Conservation (phyloP, 2,329 filamentous ascomycete species). For the Aureobasidium pullulans region DNA sequence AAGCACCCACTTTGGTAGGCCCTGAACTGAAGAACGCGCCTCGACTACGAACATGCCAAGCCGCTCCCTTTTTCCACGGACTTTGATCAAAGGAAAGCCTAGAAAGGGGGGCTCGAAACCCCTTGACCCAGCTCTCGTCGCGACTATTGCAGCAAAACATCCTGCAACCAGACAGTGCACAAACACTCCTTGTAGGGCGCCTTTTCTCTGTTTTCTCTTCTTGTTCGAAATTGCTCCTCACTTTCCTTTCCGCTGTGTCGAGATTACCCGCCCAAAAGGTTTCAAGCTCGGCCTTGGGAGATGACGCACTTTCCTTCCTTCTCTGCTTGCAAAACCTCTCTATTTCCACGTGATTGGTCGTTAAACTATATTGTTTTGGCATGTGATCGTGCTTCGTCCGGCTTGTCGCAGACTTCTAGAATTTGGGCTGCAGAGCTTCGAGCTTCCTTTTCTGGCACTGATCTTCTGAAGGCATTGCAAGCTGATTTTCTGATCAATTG, state of each 20-base stretch:
- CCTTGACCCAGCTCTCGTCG: not conserved
- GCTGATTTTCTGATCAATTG: not conserved
- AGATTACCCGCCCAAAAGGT: constrained; percentile 1
- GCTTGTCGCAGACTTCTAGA: not conserved
- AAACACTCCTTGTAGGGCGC: not conserved
- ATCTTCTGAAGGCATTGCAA: not conserved
- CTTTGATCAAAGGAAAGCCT: not conserved
- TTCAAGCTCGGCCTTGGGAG: not conserved
- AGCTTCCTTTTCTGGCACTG: not conserved
- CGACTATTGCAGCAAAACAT: not conserved
- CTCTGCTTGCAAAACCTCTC: not conserved
- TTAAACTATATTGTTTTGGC: not conserved
- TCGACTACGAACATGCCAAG: not conserved
- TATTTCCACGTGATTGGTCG: constrained; percentile 1
- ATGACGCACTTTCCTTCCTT: not conserved
- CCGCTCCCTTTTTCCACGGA: not conserved
- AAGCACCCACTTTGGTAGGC: not conserved
- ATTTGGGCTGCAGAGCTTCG: not conserved
- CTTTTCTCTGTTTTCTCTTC: not conserved
- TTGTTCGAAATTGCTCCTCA: not conserved
- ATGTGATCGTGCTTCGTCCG: not conserved
- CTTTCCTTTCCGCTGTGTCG: not conserved
- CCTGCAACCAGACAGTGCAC: not conserved
- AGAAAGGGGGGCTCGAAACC: not conserved
- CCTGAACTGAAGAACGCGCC: not conserved